Evolutionary conservation across 352 stramenopile species (phyloP), one percentile per base, ranked within the genome.

Genomic region (Phytophthora sp.): DNA sequence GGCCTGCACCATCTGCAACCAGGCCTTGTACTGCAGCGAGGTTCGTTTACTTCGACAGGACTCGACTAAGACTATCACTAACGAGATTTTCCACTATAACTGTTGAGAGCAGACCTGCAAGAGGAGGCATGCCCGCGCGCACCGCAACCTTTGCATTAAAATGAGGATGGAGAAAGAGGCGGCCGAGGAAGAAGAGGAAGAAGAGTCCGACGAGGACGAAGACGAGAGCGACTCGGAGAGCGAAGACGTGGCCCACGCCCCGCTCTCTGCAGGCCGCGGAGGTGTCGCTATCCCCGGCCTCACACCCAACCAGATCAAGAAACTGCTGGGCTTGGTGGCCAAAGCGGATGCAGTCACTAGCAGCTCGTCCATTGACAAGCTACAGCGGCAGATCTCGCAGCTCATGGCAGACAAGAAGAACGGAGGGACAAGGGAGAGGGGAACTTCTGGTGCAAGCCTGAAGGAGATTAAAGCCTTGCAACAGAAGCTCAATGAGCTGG

Each of bases 401-500:
- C 73, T 95, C 26, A 93, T 93, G 77, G 64, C 67, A 24, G 70
- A 71, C 23, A 68, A 71, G 50, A 73, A 59, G 13, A 63, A 63
- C 21, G 68, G 76, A 15, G 36, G 23, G 7, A 35, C 45, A 1
- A 60, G 74, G 12, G 63, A 83, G 23, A 68, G 76, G 62, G 73
- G 66, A 2, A 47, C 57, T 2, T 86, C 80, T 1, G 76, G 68
- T 24, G 66, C 75, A 5, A 93, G 86, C 64, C 60, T 89, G 33
- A 84, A 89, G 49, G 81, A 96, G 55, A 88, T 96, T 49, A 79
- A 91, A 29, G 77, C 85, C 18, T 53, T 93, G 42, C 86, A 93
- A 55, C 73, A 86, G 29, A 93, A 95, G 46, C 62, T 96, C 12
- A 63, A 50, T 33, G 85, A 90, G 41, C 66, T 96, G 4, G 86